Evolutionary conservation across 257 asterid species (phyloP), one percentile per base, ranked within the genome.

Genomic region (Fraxinus cuspidata): DNA sequence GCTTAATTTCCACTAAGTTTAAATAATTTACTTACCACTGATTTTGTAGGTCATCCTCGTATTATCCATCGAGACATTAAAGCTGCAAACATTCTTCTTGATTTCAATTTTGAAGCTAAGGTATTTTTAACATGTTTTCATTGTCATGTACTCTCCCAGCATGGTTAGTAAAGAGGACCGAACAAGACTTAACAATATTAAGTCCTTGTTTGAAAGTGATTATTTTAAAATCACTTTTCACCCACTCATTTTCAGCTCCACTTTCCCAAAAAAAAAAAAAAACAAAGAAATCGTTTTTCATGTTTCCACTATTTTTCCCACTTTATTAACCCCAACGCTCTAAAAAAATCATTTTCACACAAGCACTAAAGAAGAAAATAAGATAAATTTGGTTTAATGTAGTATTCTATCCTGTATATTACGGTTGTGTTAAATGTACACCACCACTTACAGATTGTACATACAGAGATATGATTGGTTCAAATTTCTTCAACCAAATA

Each of bases 1-100:
- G 8, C 6, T 63, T 63, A 23, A 25, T 63, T 10, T 27, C 34
- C 66, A 63, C 32, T 63, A 25, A 63, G 16, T 23, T 63, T 53
- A 27, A 53, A 53, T 53, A 53, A 53, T n/a, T 53, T 53, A 53
- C 64, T 63, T 63, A 25, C 27, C 21, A 12, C 8, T 27, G 32
- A 25, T 63, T 23, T 63, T 81, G 74, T 77, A 81, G 84, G 84
- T 38, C 70, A 81, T 77, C 84, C 84, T 35, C 74, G 79, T 12
- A 81, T 81, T 23, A 81, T 81, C 64, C 84, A 81, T 81, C 84
- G 81, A 15, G 84, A 81, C 56, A 81, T 81, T 70, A 81, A 81
- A 71, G 81, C 81, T 8, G 72, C 84, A 35, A 81, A 81, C 68
- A 77, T 81, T 81, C 81, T 81, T 72, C 78, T 81, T n/a, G 81